These are phyloP conservation scores for Dactylellina cionopaga DNA, from an alignment of 2,329 filamentous ascomycete species.

Conservation along the genomic window DNA sequence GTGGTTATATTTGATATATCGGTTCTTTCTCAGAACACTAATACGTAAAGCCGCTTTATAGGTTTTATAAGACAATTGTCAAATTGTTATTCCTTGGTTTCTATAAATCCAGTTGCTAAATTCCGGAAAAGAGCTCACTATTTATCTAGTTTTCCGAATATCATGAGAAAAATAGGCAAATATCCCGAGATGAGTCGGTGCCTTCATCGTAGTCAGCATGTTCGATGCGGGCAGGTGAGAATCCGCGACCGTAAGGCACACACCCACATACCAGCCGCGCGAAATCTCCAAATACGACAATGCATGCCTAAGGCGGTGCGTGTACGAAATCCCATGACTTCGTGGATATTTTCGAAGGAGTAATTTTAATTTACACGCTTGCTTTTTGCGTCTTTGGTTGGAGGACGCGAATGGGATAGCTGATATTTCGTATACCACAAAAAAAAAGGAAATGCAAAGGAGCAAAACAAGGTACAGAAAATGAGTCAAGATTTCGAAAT, in stretches of 20 bases:
- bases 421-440: background rate
- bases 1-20: too few species aligned
- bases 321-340: conserved; percentile 46
- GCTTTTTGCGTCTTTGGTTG: background rate
- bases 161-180: background rate
- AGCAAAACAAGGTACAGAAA: background rate
- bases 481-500: background rate
- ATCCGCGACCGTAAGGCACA: background rate
- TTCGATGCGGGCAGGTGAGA: background rate
- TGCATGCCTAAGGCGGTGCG: background rate
- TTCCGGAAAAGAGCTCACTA: conserved; percentile 2
- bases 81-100: background rate
- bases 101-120: background rate
- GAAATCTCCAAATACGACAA: background rate
- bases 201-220: conserved; percentile 17
- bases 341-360: conserved; percentile 3
- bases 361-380: background rate
- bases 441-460: background rate
- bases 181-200: conserved; percentile 17
- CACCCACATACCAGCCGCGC: too few species aligned
- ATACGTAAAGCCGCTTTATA: too few species aligned
- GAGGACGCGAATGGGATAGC: too few species aligned
- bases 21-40: too few species aligned
- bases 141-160: conserved; percentile 7
- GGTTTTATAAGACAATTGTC: too few species aligned